Base-by-base conservation (phyloP, 2,329 filamentous ascomycete species). In the Sclerotinia borealis region DNA sequence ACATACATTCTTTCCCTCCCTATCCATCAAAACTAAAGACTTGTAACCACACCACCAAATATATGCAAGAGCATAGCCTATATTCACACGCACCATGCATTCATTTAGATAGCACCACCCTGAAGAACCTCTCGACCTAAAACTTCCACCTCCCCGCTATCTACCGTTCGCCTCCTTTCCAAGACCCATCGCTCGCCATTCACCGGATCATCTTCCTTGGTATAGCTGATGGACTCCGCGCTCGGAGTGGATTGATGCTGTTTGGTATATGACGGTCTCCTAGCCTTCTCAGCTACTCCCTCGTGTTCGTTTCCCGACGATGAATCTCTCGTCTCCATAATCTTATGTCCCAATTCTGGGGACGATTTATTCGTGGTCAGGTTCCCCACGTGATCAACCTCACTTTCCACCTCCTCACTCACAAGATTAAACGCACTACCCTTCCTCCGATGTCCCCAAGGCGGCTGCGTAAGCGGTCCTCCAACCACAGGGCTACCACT, bases 191-290 rank as follows among this genome's bases (percentile, higher is more conserved):
- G 77, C 1, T 81, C 83, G 15, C 54, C 61, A 10, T 80, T 80
- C 2, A 83, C 79, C 51, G 86, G 84, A 70, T 88, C 85, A 65
- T 82, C 81, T 66, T 84, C 81, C n/a, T 78, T 75, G 2, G 82
- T 79, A 73, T 92, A 92, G 8, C 87, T 87, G 39, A 92, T 85
- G 66, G 86, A 89, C 68, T 90, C 88, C 1, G 85, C 79, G 51
- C 84, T 88, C 56, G 82, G 77, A 67, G 79, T 81, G 67, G 83
- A 78, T 17, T 78, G 76, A 67, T 84, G 83, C 64, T 67, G n/a
- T 48, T 64, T 68, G 25, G 19, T 29, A 52, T 66, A 45, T 58
- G n/a, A 45, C 10, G 29, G n/a, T 19, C 39, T 25, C 15, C 2
- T 22, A n/a, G 37, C 45, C 22, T 61, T 68, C 13, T 63, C 76